Evolutionary conservation across 1,284 basidiomycete genomes (phyloP).

Genomic region (Papiliotrema laurentii): DNA sequence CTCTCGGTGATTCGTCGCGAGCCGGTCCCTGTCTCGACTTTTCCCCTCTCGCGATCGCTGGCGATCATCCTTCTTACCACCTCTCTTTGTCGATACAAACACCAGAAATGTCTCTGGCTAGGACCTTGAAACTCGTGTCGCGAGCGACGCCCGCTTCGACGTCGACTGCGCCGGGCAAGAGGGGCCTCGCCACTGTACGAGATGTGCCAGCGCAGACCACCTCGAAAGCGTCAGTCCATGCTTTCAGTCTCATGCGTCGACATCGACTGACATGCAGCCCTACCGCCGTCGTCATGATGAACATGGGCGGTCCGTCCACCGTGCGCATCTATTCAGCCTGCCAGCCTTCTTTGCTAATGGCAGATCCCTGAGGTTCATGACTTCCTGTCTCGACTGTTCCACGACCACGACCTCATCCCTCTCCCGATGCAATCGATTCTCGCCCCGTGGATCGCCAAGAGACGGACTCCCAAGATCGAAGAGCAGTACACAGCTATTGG

Average conservation of each 20-base stretch:
- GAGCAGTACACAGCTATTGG: constrained; percentile 93
- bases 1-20: too few species aligned
- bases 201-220: too few species aligned
- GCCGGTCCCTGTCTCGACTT: too few species aligned
- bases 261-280: not conserved
- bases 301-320: constrained; percentile 96
- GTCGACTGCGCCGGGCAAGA: too few species aligned
- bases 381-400: constrained; percentile 91
- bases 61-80: too few species aligned
- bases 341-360: not conserved
- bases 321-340: constrained; percentile 51
- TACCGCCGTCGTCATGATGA: constrained; percentile 85
- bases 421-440: constrained; percentile 84
- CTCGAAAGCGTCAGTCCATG: not conserved
- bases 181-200: too few species aligned
- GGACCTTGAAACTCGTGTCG: too few species aligned
- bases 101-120: too few species aligned
- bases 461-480: constrained; percentile 92
- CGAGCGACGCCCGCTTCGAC: too few species aligned
- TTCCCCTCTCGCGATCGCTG: too few species aligned
- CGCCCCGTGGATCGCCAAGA: constrained; percentile 82
- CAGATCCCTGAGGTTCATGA: constrained; percentile 79
- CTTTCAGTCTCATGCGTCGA: constrained; percentile 3
- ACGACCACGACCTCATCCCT: constrained; percentile 93
- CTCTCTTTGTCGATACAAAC: too few species aligned